A percentile compares a stretch with the other conserved stretches of the same genome.
phyloP scores from a whole-genome alignment of 2,329 filamentous ascomycete genomes.

The Plenodomus lindquistii region DNA sequence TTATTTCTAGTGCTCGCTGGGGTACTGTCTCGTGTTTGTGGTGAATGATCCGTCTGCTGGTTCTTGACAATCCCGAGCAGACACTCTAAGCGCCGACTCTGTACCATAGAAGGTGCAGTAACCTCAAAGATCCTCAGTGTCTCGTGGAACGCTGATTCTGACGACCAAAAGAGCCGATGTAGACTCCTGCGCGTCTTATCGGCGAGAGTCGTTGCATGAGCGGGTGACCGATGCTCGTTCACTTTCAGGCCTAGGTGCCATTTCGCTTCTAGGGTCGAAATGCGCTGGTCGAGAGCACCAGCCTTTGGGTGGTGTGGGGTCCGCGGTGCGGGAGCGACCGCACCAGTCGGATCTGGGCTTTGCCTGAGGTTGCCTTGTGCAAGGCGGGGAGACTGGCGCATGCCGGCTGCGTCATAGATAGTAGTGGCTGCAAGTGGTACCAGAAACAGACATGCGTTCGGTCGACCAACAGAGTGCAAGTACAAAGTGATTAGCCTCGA shows the following conservation, averaged over 20 bases:
- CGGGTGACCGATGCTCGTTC: slow-evolving; percentile 1
- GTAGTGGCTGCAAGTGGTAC: neutral
- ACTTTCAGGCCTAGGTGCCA: slow-evolving; percentile 25
- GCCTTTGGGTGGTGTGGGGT: slow-evolving; percentile 19
- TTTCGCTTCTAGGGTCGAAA: slow-evolving; percentile 23
- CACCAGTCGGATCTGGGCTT: slow-evolving; percentile 6
- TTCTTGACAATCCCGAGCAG: slow-evolving; percentile 18
- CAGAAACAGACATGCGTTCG: neutral
- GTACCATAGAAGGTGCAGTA: too few species aligned
- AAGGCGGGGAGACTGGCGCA: neutral
- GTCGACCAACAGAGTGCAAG: neutral
- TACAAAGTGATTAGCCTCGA: neutral
- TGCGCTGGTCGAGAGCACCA: slow-evolving; percentile 20
- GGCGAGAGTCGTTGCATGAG: neutral
- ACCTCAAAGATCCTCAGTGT: slow-evolving; percentile 21
- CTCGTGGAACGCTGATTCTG: slow-evolving; percentile 15
- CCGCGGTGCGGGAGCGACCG: slow-evolving; percentile 10
- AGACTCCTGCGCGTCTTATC: slow-evolving; percentile 22
- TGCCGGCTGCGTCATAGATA: neutral
- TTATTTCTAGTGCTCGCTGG: neutral
- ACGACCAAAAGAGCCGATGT: slow-evolving; percentile 21
- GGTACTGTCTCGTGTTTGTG: neutral
- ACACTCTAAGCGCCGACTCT: too few species aligned
- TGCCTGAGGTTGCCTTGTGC: slow-evolving; percentile 10
- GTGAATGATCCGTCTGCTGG: neutral